These are phyloP conservation scores for Fusarium siculi DNA, from an alignment of 2,329 filamentous ascomycete genomes.

Conservation along the genomic window DNA sequence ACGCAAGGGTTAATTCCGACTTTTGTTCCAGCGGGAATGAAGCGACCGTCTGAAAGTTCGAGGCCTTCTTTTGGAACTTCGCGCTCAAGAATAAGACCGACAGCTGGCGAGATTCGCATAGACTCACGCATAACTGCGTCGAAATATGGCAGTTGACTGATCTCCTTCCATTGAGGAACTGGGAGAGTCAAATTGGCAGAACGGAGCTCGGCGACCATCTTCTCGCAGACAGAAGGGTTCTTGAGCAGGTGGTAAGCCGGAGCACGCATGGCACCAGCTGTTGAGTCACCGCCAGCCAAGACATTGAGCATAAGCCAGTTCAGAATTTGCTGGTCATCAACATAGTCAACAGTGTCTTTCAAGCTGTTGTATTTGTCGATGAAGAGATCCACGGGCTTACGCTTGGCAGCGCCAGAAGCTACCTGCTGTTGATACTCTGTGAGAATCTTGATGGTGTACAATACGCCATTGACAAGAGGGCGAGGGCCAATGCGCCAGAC, in stretches of 20 bases:
- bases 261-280: constrained; percentile 31
- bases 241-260: constrained; percentile 32
- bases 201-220: constrained; percentile 27
- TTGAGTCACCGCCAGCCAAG: constrained; percentile 32
- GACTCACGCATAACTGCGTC: constrained; percentile 33
- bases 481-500: constrained; percentile 16
- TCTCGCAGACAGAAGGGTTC: constrained; percentile 5
- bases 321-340: constrained; percentile 31
- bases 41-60: constrained; percentile 15
- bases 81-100: constrained; percentile 27
- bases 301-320: constrained; percentile 40
- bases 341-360: constrained; percentile 32
- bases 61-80: constrained; percentile 24
- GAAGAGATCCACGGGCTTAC: constrained; percentile 34
- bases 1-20: constrained; percentile 33
- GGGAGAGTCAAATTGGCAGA: constrained; percentile 8
- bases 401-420: constrained; percentile 8
- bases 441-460: constrained; percentile 35
- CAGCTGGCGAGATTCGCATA: constrained; percentile 18
- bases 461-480: constrained; percentile 10
- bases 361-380: constrained; percentile 32
- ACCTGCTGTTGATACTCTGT: constrained; percentile 33
- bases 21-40: constrained; percentile 19
- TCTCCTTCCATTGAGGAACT: constrained; percentile 33
- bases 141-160: constrained; percentile 20